Evolutionary conservation across 805 yeast species (phyloP).

Genomic region (Saturnispora silvae): DNA sequence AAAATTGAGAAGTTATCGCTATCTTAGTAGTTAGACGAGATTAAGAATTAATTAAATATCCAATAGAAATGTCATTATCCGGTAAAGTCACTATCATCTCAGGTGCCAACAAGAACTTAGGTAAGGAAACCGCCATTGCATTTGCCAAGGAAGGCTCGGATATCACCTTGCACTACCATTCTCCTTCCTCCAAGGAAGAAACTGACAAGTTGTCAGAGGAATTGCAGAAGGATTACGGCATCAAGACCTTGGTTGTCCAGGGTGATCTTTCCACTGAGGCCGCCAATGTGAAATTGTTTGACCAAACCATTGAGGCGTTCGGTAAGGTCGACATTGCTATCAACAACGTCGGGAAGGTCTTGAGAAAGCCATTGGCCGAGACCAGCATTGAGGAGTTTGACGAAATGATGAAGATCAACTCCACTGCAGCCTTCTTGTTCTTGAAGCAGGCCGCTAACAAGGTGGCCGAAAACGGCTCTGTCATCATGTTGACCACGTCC

Average conservation of each 20-base stretch:
- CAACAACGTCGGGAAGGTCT: constrained; percentile 56
- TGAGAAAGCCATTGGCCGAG: constrained; percentile 50
- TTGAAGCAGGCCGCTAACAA: constrained; percentile 44
- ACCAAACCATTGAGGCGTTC: constrained; percentile 31
- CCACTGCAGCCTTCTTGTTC: constrained; percentile 53
- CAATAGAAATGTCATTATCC: constrained; percentile 9
- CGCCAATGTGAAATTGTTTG: constrained; percentile 36
- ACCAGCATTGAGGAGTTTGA: constrained; percentile 46
- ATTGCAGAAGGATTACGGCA: constrained; percentile 27
- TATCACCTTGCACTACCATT: constrained; percentile 46
- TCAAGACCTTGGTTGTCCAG: constrained; percentile 33
- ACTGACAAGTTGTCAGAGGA: constrained; percentile 30
- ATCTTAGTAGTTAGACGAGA: no score
- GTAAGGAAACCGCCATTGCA: constrained; percentile 28
- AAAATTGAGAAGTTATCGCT: no score
- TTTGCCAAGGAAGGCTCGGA: constrained; percentile 46
- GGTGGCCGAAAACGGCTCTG: constrained; percentile 41
- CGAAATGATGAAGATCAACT: constrained; percentile 40
- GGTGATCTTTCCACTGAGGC: constrained; percentile 34
- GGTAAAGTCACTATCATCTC: constrained; percentile 14
- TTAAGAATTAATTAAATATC: no score
- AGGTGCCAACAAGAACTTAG: constrained; percentile 17
- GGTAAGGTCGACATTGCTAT: constrained; percentile 53
- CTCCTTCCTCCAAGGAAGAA: constrained; percentile 27
- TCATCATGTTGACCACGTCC: constrained; percentile 51